A percentile compares a stretch with the other conserved stretches of the same genome.
These are phyloP conservation scores for Naganishia albida DNA, from an alignment of 1,284 basidiomycete genomes.

Conservation along the genomic window DNA sequence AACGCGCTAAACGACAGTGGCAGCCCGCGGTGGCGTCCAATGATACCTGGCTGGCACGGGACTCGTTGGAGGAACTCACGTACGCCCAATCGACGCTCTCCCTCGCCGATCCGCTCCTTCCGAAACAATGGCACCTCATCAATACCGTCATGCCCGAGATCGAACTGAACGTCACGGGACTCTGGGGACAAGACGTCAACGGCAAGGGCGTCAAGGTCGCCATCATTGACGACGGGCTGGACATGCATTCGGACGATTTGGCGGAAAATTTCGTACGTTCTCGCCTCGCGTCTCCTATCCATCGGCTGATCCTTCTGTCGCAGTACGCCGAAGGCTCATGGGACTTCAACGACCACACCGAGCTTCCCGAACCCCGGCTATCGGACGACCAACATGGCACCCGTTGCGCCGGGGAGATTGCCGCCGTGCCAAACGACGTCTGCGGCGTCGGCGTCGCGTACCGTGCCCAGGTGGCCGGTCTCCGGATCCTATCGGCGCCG, in stretches of 20 bases:
- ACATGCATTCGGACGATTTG: constrained; percentile 84
- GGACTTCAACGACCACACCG: constrained; percentile 93
- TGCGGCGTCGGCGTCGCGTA: constrained; percentile 97
- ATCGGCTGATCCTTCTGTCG: background rate
- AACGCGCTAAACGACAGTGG: constrained; percentile 62
- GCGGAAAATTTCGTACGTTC: constrained; percentile 81
- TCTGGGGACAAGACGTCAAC: constrained; percentile 74
- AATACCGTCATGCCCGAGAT: constrained; percentile 54
- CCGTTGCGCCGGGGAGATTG: constrained; percentile 95
- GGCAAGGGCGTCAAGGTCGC: constrained; percentile 85
- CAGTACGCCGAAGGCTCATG: constrained; percentile 88
- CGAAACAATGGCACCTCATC: constrained; percentile 81
- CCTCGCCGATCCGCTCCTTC: constrained; percentile 84
- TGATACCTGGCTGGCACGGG: background rate
- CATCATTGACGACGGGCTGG: constrained; percentile 94
- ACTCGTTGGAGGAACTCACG: constrained; percentile 58
- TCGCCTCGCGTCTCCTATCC: background rate
- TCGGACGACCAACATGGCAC: constrained; percentile 96
- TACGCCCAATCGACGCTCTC: constrained; percentile 58
- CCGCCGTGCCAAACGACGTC: constrained; percentile 91
- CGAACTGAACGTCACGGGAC: constrained; percentile 58
- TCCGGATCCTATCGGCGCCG: constrained; percentile 94
- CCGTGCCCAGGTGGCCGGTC: constrained; percentile 83
- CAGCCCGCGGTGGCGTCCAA: constrained; percentile 12
- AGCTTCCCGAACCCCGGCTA: constrained; percentile 82